Conservation (phyloP, 2,329 filamentous ascomycete species). For the Juglanconis juglandina region DNA sequence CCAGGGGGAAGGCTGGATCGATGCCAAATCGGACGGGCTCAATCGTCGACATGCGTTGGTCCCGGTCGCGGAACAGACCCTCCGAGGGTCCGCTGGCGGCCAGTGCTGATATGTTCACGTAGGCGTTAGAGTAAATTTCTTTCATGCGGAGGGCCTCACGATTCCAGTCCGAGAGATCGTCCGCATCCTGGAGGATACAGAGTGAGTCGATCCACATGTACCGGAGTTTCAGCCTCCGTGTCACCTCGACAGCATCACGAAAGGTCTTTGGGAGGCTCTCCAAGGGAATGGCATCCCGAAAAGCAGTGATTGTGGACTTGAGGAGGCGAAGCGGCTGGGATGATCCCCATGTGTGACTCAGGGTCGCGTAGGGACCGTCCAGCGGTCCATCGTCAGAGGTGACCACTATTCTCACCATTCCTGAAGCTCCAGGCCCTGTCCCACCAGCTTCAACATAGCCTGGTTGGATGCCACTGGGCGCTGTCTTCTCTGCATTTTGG, state of each 20-base stretch:
- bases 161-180: constrained; percentile 19
- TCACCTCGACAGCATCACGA: background rate
- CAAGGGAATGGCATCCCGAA: background rate
- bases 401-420: too few relatives aligned
- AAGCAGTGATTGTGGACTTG: background rate
- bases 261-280: background rate
- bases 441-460: too few relatives aligned
- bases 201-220: constrained; percentile 18
- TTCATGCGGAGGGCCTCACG: constrained; percentile 19
- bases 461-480: too few relatives aligned
- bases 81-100: constrained; percentile 13
- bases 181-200: constrained; percentile 10
- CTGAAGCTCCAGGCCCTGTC: too few relatives aligned
- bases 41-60: background rate
- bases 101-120: constrained; percentile 21
- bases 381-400: too few relatives aligned
- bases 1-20: too few relatives aligned
- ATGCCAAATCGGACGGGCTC: too few relatives aligned
- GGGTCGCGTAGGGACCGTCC: background rate
- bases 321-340: background rate
- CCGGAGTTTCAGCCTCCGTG: background rate
- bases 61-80: background rate
- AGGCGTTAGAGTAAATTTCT: constrained; percentile 20
- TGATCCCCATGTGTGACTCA: background rate
- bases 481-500: too few relatives aligned